Base-by-base conservation (phyloP, 2,329 filamentous ascomycete genomes). In the Claviceps quebecensis region DNA sequence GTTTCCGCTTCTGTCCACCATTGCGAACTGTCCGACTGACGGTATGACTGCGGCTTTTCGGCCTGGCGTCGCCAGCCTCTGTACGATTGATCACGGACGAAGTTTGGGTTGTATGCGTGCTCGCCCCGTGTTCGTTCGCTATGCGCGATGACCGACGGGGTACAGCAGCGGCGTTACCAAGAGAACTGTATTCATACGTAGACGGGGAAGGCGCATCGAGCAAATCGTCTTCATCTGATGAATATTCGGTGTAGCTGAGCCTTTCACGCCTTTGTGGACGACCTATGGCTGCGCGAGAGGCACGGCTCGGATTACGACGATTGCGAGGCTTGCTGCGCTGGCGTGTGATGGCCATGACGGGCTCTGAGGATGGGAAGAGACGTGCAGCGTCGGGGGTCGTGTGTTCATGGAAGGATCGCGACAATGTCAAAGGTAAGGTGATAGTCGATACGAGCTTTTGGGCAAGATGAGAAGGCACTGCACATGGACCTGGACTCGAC, bases 331-430 rank as follows among this genome's bases (percentile, higher is more conserved):
- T 26, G 45, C 34, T 22, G 22, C 40, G 11, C 9, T 37, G 52
- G 36, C 34, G n/a, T 36, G 60, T 65, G 37, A 59, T 56, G 40
- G 61, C 60, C 64, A 66, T 66, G 23, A 36, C 13, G 34, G 13
- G 34, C 11, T 38, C 39, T 41, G 19, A 26, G 4, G 16, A 45
- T 44, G 14, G 29, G 29, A 34, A 29, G 8, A 29, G 3, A 11
- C 29, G 29, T 34, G 9, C 29, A 34, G 9, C 9, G 29, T 34
- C 9, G 29, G 29, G 3, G 1, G 0, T 34, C 29, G 9, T 34
- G 29, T 34, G 29, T 34, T 11, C 29, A 34, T 34, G 29, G 9
- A 11, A 34, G 29, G 9, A 34, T 34, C 9, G 29, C 9, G 9
- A 34, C 3, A 34, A 34, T 34, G 0, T 11, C 29, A 34, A 11